Evolutionary conservation across 371 early-diverging fungal genomes (phyloP).

Genomic region (Nematocida homosporus): DNA sequence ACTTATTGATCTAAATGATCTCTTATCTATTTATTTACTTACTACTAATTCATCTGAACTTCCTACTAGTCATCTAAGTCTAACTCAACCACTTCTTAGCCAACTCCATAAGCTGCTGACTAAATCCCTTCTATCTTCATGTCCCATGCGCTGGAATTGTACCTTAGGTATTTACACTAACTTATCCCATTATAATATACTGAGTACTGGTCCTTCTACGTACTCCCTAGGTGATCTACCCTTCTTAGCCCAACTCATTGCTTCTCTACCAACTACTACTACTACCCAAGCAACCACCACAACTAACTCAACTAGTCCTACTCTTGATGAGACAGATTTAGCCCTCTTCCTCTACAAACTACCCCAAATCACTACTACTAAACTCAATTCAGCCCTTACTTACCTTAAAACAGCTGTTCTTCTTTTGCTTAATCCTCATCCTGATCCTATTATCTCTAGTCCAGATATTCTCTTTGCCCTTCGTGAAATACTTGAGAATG

Average conservation of each 20-base stretch:
- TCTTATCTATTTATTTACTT: conserved; percentile 15
- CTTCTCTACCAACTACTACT: not conserved
- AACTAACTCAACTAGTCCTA: not conserved
- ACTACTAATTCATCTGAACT: not conserved
- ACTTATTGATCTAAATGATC: conserved; percentile 9
- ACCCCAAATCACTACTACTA: not conserved
- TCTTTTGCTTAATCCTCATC: not conserved
- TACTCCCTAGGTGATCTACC: too few species aligned
- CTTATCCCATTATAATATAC: too few species aligned
- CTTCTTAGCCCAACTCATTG: too few species aligned
- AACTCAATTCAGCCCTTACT: not conserved
- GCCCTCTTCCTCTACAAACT: conserved; percentile 8
- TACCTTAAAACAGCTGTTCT: conserved; percentile 23
- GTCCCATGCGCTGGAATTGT: conserved; percentile 14
- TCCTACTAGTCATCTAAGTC: not conserved
- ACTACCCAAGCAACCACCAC: too few species aligned
- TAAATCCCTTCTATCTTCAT: not conserved
- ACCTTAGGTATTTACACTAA: conserved; percentile 19
- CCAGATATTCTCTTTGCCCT: conserved; percentile 11
- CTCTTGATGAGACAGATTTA: conserved; percentile 14
- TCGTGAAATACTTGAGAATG: conserved; percentile 26
- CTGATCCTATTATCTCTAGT: not conserved
- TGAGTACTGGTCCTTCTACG: too few species aligned
- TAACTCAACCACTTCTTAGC: too few species aligned
- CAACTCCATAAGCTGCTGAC: not conserved